Conservation (phyloP, 2,329 filamentous ascomycete genomes). For the Claviceps fusiformis region DNA sequence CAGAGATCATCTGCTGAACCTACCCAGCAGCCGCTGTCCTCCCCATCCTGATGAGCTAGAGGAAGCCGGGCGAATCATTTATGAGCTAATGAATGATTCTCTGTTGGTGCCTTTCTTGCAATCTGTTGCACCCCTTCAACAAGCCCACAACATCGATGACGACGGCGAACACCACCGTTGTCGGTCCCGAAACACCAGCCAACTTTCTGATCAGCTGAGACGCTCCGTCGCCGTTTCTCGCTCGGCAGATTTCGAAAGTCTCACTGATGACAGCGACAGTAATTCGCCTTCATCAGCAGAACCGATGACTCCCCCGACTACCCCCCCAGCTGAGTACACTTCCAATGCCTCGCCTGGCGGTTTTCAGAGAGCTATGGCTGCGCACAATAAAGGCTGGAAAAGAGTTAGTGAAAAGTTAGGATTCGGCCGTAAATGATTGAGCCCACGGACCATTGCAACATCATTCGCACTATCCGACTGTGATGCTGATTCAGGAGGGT, state of each 20-base stretch:
- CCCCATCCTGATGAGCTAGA: constrained; percentile 64
- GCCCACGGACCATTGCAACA: constrained; percentile 28
- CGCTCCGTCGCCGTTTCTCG: constrained; percentile 30
- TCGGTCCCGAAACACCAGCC: constrained; percentile 2
- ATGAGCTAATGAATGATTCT: constrained; percentile 95
- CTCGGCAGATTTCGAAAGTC: constrained; percentile 32
- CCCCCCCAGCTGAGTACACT: constrained; percentile 49
- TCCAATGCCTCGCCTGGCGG: constrained; percentile 38
- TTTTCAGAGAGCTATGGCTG: constrained; percentile 39
- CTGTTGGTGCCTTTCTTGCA: constrained; percentile 88
- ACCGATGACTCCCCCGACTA: constrained; percentile 62
- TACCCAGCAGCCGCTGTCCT: constrained; percentile 43
- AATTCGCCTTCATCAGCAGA: constrained; percentile 42
- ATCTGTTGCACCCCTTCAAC: constrained; percentile 29
- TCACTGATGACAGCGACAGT: constrained; percentile 54
- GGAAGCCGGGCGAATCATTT: constrained; percentile 73
- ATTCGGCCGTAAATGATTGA: constrained; percentile 37
- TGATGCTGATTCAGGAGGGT: constrained; percentile 23
- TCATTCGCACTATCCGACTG: constrained; percentile 26
- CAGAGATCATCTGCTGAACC: constrained; percentile 60
- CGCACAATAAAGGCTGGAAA: constrained; percentile 48
- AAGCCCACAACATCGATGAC: constrained; percentile 22
- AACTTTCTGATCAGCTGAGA: constrained; percentile 3
- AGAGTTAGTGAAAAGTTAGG: constrained; percentile 50
- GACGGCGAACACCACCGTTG: constrained; percentile 22